Percentiles rank a stretch among this genome's conserved stretches.
Conservation (phyloP, 768 basidiomycete genomes). For the Clathrus columnatus region DNA sequence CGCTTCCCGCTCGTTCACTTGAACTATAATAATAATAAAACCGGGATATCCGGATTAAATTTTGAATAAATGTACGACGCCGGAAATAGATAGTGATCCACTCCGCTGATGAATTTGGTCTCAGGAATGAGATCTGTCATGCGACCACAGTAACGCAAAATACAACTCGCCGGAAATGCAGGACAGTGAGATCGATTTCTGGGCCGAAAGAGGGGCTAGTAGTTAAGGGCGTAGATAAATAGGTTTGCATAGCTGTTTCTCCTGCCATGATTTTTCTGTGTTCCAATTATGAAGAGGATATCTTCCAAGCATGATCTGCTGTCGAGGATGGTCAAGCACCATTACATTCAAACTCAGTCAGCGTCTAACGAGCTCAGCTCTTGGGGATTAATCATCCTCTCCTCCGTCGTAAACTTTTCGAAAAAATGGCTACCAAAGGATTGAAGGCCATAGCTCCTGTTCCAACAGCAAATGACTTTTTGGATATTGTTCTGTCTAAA, state of each 20-base stretch:
- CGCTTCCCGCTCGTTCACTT: neutral
- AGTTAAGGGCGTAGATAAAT: neutral
- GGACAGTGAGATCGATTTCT: neutral
- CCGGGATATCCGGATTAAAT: neutral
- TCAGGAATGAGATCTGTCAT: neutral
- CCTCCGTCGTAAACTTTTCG: neutral
- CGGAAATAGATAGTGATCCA: no score
- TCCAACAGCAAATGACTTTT: constrained; percentile 88
- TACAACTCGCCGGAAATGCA: neutral
- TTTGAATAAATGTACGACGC: neutral
- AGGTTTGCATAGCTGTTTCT: neutral
- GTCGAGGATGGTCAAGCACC: no score
- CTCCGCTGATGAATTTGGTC: neutral
- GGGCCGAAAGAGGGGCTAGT: neutral
- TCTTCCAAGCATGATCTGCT: no score
- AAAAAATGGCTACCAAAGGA: constrained; percentile 77
- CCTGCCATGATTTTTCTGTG: neutral
- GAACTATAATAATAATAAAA: neutral
- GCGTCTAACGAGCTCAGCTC: neutral
- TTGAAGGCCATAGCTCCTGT: constrained; percentile 98
- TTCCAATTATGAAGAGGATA: neutral
- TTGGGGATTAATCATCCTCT: no score
- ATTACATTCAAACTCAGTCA: constrained; percentile 4
- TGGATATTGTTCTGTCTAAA: constrained; percentile 88
- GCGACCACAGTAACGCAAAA: neutral